A percentile compares a stretch with the other conserved stretches of the same genome.
Evolutionary conservation across 2,329 filamentous ascomycete species (phyloP).

Genomic region (Pyrenophora graminea): DNA sequence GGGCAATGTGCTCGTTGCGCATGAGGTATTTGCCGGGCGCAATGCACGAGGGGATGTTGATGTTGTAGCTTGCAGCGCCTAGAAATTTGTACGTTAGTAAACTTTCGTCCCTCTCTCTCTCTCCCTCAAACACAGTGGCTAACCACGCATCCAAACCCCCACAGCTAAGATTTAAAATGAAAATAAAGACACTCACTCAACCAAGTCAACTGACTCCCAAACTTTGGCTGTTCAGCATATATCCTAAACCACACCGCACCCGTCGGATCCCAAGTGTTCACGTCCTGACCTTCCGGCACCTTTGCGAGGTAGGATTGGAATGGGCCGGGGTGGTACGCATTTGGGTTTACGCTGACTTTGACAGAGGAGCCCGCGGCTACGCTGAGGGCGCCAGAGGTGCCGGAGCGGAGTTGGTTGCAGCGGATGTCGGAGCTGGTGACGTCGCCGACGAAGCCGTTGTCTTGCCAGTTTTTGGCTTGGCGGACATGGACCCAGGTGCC

Average conservation of each 20-base stretch:
- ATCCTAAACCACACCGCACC: conserved; percentile 47
- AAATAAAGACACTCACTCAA: neutral
- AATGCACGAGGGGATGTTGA: conserved; percentile 47
- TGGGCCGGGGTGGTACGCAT: conserved; percentile 40
- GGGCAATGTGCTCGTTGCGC: conserved; percentile 53
- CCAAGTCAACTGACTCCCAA: conserved; percentile 12
- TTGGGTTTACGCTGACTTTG: conserved; percentile 35
- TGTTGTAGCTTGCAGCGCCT: conserved; percentile 16
- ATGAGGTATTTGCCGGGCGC: conserved; percentile 53
- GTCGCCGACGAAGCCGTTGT: conserved; percentile 18
- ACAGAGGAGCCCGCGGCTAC: conserved; percentile 35
- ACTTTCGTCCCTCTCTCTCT: no score
- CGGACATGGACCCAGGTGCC: conserved; percentile 10
- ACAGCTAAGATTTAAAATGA: no score
- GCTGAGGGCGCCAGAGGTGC: conserved; percentile 9
- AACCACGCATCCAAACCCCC: no score
- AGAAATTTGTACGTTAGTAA: neutral
- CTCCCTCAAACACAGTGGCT: no score
- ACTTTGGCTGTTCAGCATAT: conserved; percentile 18
- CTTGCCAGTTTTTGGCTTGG: conserved; percentile 16
- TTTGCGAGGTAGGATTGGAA: conserved; percentile 47
- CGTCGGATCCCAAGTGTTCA: conserved; percentile 38
- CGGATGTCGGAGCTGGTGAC: conserved; percentile 31
- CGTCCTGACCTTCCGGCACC: conserved; percentile 38
- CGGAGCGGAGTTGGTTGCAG: conserved; percentile 29